Evolutionary conservation across 169 alveolate species (phyloP).

Genomic region (Ichthyophthirius multifiliis): DNA sequence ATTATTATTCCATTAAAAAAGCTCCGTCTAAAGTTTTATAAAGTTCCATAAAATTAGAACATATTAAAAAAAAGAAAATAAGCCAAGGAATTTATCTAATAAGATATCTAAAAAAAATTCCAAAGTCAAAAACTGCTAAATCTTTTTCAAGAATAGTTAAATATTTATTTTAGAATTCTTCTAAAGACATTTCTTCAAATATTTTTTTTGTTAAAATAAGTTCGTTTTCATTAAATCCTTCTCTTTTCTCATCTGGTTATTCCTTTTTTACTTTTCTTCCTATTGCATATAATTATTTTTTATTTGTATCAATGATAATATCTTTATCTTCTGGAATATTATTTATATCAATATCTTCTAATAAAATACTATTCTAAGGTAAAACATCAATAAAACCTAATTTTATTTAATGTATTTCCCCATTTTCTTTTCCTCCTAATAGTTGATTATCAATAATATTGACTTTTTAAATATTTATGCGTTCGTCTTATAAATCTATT

Average conservation of each 20-base stretch:
- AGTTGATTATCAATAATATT: neutral
- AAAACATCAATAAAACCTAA: conserved; percentile 3
- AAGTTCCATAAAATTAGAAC: conserved; percentile 2
- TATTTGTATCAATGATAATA: conserved; percentile 18
- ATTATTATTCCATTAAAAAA: conserved; percentile 8
- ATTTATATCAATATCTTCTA: conserved; percentile 7
- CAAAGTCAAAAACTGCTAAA: neutral
- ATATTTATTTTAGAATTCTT: conserved; percentile 21
- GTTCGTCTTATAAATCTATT: neutral
- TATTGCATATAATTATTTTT: conserved; percentile 16
- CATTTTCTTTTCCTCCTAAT: neutral
- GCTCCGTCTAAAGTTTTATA: neutral
- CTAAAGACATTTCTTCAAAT: conserved; percentile 17
- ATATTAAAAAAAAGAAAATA: neutral
- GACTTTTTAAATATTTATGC: neutral
- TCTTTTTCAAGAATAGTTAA: conserved; percentile 13
- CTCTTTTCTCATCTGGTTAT: neutral
- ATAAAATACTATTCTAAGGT: neutral
- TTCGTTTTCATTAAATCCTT: neutral
- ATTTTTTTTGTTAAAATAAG: neutral
- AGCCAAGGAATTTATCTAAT: neutral
- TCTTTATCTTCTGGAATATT: conserved; percentile 33
- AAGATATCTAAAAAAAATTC: neutral
- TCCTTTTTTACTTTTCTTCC: conserved; percentile 25
- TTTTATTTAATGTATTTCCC: neutral